Evolutionary conservation across 2,329 filamentous ascomycete genomes (phyloP), one percentile per base, ranked within the genome.

Genomic region (Colletotrichum liaoningense): DNA sequence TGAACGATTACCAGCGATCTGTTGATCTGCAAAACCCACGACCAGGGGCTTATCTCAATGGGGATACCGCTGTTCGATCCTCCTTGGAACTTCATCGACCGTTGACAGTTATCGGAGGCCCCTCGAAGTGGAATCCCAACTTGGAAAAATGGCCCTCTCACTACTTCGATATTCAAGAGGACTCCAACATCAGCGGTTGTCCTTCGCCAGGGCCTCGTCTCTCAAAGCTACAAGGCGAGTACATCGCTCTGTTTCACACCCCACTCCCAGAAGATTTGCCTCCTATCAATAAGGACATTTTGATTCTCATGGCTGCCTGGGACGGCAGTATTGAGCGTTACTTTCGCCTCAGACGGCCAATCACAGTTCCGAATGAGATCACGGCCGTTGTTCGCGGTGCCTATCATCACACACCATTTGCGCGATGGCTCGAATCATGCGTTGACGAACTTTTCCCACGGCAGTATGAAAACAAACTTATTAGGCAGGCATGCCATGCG

Each of bases 281-380:
- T 2, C 71, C 77, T 0, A 71, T 81, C 3, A 77, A 84, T 42
- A 86, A 86, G 62, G 79, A 83, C 56, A 42, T 83, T 0, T 77
- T 85, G 1, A 83, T 85, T 14, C 73, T 78, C 5, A 78, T 81
- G 64, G 82, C 84, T 0, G 83, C 83, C 0, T 85, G 80, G 26
- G 70, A 78, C 0, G 83, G 84, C 2, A 79, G 86, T 24, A 72
- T 85, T 6, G 83, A 86, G 57, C 80, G 83, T 3, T 86, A 85
- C 54, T 26, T 67, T 0, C 79, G 83, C 0, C 77, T 86, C 0
- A 76, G 78, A 19, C 76, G 81, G 11, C 82, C 80, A 4, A 49
- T 59, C 3, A 38, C 76, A 55, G 38, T 83, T 3, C 1, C 60
- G 8, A 33, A 71, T 6, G 83, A 85, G 68, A 8, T 74, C 2